A percentile compares a stretch with the other conserved stretches of the same genome.
phyloP scores from a whole-genome alignment of 176 grass and related monocot species.

The Eleusine indica region DNA sequence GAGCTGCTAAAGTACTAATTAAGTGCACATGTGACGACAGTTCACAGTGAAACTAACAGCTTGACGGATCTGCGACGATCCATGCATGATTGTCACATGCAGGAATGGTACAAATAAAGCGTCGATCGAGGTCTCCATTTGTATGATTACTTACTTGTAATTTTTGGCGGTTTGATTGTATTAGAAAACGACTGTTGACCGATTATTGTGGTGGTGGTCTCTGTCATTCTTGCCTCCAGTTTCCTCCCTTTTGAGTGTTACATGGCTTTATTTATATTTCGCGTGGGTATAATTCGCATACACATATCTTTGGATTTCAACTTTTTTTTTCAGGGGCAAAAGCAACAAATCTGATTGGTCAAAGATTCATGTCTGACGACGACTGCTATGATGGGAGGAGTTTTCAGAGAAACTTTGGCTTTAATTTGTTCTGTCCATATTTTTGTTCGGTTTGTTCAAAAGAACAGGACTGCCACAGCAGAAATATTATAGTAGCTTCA shows the following conservation, averaged over 20 bases:
- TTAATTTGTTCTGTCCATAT: too few species aligned
- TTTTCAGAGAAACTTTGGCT: not conserved
- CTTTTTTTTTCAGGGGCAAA: not conserved
- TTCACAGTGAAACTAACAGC: slow-evolving; percentile 25
- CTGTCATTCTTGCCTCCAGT: not conserved
- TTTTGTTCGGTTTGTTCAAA: not conserved
- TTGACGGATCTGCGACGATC: not conserved
- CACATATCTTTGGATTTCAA: not conserved
- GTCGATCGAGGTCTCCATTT: slow-evolving; percentile 10
- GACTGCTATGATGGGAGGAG: not conserved
- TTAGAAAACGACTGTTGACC: slow-evolving; percentile 33
- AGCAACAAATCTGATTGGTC: not conserved
- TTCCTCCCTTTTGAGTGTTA: not conserved
- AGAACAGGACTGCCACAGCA: too few species aligned
- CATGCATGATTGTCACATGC: slow-evolving; percentile 33
- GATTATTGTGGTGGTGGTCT: not conserved
- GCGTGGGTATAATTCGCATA: not conserved
- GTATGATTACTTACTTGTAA: not conserved
- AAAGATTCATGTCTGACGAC: not conserved
- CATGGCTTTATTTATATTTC: not conserved
- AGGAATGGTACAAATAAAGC: not conserved
- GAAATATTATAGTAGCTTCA: not conserved
- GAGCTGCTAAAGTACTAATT: not conserved
- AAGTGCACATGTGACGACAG: not conserved
- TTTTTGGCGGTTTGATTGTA: not conserved